Percentiles rank a stretch among this genome's conserved stretches.
phyloP scores from a whole-genome alignment of 2,329 filamentous ascomycete genomes.

The Rutstroemia sp. region DNA sequence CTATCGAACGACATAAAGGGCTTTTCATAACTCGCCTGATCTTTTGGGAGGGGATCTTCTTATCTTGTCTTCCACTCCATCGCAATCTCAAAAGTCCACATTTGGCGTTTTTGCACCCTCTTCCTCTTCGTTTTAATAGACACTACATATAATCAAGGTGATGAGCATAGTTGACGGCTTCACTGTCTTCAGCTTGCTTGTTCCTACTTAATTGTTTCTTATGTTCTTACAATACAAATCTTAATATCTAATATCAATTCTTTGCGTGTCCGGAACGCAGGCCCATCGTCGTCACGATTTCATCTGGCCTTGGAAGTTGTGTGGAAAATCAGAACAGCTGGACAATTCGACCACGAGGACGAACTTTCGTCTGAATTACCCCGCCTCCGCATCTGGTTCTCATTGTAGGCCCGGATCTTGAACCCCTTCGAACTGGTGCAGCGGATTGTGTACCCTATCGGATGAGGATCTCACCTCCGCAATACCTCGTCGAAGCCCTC shows the following conservation, averaged over 20 bases:
- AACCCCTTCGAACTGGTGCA: no score
- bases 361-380: no score
- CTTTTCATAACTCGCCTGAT: background rate
- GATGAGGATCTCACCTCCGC: background rate
- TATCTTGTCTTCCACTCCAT: no score
- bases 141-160: slow-evolving; percentile 8
- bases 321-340: background rate
- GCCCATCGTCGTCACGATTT: background rate
- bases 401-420: no score
- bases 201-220: slow-evolving; percentile 4
- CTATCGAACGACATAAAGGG: background rate
- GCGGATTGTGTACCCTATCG: no score
- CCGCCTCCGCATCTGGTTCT: no score
- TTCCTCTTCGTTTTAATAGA: background rate
- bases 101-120: background rate
- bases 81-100: background rate
- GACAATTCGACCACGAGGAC: background rate
- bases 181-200: slow-evolving; percentile 25
- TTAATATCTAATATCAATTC: slow-evolving; percentile 22
- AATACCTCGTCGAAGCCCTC: no score
- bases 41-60: background rate
- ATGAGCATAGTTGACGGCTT: slow-evolving; percentile 26
- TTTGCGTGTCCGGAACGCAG: slow-evolving; percentile 21
- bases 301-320: background rate
- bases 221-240: slow-evolving; percentile 9